phyloP scores from a whole-genome alignment of 1,284 basidiomycete species.

The Papiliotrema flavescens region DNA sequence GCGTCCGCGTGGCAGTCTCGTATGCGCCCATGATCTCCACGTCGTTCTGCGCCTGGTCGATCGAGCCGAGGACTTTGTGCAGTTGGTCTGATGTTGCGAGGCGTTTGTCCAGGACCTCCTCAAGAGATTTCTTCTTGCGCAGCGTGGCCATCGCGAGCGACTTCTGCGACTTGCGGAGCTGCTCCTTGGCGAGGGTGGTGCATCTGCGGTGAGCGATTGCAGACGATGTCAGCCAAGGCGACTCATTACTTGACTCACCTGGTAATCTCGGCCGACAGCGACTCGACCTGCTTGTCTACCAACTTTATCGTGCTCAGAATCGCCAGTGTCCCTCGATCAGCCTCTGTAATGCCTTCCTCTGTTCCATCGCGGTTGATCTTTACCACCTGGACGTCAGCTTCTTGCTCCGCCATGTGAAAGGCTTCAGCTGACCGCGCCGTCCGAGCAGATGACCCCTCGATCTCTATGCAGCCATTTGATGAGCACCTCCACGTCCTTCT shows the following conservation, averaged over 20 bases:
- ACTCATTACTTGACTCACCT: slow-evolving; percentile 50
- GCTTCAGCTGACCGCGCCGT: slow-evolving; percentile 58
- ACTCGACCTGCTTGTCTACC: slow-evolving; percentile 45
- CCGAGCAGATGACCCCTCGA: slow-evolving; percentile 58
- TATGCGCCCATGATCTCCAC: slow-evolving; percentile 85
- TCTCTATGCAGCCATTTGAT: slow-evolving; percentile 77
- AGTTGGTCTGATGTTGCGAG: slow-evolving; percentile 69
- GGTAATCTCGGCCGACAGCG: slow-evolving; percentile 60
- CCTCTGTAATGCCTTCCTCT: slow-evolving; percentile 45
- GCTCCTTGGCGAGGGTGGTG: slow-evolving; percentile 57
- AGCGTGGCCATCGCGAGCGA: slow-evolving; percentile 69
- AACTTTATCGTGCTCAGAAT: slow-evolving; percentile 35
- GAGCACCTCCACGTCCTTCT: slow-evolving; percentile 61
- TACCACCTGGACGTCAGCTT: slow-evolving; percentile 56
- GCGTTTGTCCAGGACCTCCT: slow-evolving; percentile 72
- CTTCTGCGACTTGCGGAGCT: slow-evolving; percentile 68
- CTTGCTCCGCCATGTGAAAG: not conserved
- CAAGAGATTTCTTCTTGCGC: slow-evolving; percentile 71
- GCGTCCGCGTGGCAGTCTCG: slow-evolving; percentile 70
- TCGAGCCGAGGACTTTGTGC: slow-evolving; percentile 68
- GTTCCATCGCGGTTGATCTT: slow-evolving; percentile 53
- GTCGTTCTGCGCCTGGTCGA: slow-evolving; percentile 84
- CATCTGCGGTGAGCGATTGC: slow-evolving; percentile 56
- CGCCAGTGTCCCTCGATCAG: slow-evolving; percentile 41
- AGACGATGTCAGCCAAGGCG: not conserved